These are phyloP conservation scores for Rhodomyrtus psidioides DNA, from an alignment of 441 rosid genomes.

Conservation along the genomic window DNA sequence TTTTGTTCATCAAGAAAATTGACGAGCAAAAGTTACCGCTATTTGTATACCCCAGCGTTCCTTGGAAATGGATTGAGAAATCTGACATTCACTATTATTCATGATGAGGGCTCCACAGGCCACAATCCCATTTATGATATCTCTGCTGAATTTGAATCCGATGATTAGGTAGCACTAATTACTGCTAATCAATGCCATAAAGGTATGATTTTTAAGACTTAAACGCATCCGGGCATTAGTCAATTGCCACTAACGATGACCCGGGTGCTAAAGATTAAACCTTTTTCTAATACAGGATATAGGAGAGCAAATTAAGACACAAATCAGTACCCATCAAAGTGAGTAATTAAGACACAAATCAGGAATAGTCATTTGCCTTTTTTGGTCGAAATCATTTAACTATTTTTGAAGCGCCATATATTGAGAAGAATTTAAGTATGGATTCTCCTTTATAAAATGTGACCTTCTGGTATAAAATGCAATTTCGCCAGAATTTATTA, in stretches of 20 bases:
- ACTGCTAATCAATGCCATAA: neutral
- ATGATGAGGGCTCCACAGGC: neutral
- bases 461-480: neutral
- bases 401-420: neutral
- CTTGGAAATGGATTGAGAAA: neutral
- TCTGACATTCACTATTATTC: neutral
- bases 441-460: neutral
- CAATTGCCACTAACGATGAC: neutral
- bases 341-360: neutral
- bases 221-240: neutral
- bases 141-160: neutral
- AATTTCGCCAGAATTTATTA: neutral
- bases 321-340: neutral
- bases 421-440: neutral
- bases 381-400: neutral
- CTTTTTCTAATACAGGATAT: neutral
- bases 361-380: neutral
- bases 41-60: neutral
- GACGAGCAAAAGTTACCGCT: neutral
- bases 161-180: neutral
- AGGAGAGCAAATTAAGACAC: neutral
- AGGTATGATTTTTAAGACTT: neutral
- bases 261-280: neutral
- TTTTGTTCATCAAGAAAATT: neutral
- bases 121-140: neutral